Conservation (phyloP, 2,329 filamentous ascomycete genomes). For the Colletotrichum camelliae region DNA sequence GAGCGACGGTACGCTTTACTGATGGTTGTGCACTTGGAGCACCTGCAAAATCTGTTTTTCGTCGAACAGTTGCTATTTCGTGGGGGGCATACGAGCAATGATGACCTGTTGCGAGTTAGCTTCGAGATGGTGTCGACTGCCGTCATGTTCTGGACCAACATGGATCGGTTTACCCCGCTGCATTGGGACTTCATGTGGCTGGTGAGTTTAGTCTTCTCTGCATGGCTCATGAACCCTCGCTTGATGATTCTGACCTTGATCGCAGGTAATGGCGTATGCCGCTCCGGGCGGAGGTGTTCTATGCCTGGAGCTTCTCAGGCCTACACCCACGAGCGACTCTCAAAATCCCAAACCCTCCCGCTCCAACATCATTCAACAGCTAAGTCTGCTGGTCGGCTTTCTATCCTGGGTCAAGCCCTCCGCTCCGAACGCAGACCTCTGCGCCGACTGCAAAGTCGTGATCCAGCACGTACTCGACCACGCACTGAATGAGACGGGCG, state of each 20-base stretch:
- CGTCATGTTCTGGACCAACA: constrained; percentile 52
- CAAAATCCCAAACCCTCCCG: background rate
- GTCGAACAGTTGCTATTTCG: background rate
- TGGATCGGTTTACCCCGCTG: constrained; percentile 43
- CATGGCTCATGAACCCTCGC: rapidly evolving
- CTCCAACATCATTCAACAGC: background rate
- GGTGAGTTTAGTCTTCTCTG: background rate
- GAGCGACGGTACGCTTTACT: background rate
- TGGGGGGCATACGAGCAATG: background rate
- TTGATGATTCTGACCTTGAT: background rate
- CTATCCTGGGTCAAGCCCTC: constrained; percentile 54
- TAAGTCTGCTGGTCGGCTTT: constrained; percentile 41
- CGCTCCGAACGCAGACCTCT: constrained; percentile 52
- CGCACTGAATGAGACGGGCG: background rate
- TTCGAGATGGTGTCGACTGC: constrained; percentile 52
- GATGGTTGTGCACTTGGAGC: background rate
- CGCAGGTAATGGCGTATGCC: background rate
- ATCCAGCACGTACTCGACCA: constrained; percentile 56
- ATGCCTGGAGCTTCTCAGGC: background rate
- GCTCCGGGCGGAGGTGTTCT: background rate
- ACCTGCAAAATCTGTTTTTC: background rate
- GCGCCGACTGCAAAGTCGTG: constrained; percentile 46
- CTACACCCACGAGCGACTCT: background rate
- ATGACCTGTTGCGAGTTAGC: constrained; percentile 32
- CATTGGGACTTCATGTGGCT: background rate